Conservation (phyloP, 164 flowering plant species). For the Sedum album region DNA sequence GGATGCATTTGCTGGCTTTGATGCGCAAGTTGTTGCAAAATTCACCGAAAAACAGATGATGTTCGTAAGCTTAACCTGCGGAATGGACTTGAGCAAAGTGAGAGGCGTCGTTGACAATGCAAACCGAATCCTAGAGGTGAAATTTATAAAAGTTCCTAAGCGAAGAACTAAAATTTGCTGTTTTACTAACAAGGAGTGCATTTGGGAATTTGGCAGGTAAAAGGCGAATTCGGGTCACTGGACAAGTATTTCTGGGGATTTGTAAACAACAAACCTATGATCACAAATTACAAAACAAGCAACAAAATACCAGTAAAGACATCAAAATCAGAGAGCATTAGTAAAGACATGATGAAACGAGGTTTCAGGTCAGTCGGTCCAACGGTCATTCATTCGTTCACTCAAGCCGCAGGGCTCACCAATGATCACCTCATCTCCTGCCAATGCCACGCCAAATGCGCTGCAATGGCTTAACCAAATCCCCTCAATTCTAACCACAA, state of each 20-base stretch:
- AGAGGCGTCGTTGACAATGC: conserved; percentile 82
- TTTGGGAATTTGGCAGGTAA: conserved; percentile 50
- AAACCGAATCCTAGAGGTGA: conserved; percentile 66
- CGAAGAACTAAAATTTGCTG: background rate
- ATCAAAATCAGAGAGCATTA: conserved; percentile 82
- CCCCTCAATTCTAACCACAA: background rate
- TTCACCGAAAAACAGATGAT: conserved; percentile 53
- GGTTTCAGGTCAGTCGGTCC: conserved; percentile 86
- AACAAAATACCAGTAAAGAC: conserved; percentile 87
- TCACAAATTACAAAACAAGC: conserved; percentile 58
- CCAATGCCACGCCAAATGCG: conserved; percentile 55
- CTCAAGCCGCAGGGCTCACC: conserved; percentile 93
- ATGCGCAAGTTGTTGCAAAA: conserved; percentile 54
- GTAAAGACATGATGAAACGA: conserved; percentile 92
- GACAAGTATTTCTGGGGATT: conserved; percentile 81
- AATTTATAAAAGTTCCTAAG: no score
- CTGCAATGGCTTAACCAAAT: conserved; percentile 20
- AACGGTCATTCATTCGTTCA: conserved; percentile 80
- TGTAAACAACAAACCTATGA: conserved; percentile 68
- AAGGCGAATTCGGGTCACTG: conserved; percentile 53
- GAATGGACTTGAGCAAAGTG: conserved; percentile 53
- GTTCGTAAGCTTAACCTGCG: conserved; percentile 36
- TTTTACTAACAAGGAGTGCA: background rate
- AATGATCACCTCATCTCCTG: conserved; percentile 78
- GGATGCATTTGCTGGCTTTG: conserved; percentile 70